Evolutionary conservation across 2,329 filamentous ascomycete genomes (phyloP), one percentile per base, ranked within the genome.

Genomic region (Scedosporium aurantiacum): DNA sequence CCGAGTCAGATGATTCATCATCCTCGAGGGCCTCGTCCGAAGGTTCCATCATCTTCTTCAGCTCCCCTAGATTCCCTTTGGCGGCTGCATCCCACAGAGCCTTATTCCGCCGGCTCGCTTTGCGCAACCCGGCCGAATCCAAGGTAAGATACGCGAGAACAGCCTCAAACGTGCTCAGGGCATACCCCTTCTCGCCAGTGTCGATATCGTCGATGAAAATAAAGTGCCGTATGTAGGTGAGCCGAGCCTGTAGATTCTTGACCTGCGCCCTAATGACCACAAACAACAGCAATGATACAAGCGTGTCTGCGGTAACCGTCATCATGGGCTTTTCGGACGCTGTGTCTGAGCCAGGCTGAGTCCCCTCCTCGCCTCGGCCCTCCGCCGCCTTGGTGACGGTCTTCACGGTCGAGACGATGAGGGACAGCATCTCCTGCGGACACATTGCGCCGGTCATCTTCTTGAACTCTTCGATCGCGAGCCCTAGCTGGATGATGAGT

Each of bases 131-230:
- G 14, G 84, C 85, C 0, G 93, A 96, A 70, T 96, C 92, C 63
- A 86, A 83, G 7, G 87, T 83, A 2, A 99, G 82, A 70, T 99
- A 97, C 1, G 90, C 86, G 40, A 99, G 74, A 0, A 99, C 94
- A 5, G 91, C 94, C 72, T 99, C 94, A 63, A 97, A 90, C 0
- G 94, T 99, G 73, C 93, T 97, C 58, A 99, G 74, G 0, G 93
- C 92, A 73, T 99, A 99, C 7, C 94, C 94, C 79, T 95, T 88
- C 74, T 99, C 94, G 57, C 94, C 94, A 64, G 86, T 95, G 66
- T 99, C 94, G 7, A 99, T 91, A 74, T 99, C 94, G 67, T 97
- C 94, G 58, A 96, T 92, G 73, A 96, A 99, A 66, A 97, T 94
- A 70, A 97, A 99, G 69, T 96, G 91, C 52, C 93, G 89, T 81